phyloP scores from a whole-genome alignment of 2,329 filamentous ascomycete genomes.

The Apiospora hydei region DNA sequence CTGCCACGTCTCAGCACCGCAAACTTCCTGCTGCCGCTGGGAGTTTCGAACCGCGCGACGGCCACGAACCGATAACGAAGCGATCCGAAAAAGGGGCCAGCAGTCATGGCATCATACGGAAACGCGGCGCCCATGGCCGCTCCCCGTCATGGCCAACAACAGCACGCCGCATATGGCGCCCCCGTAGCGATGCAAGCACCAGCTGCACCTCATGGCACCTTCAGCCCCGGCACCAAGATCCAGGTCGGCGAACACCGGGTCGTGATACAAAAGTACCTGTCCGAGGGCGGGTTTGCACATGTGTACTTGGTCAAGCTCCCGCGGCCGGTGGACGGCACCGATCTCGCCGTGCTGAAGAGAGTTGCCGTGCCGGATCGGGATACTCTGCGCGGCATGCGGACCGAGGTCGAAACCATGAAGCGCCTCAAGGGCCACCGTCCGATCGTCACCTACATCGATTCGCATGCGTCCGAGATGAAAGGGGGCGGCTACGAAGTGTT shows the following conservation, averaged over 20 bases:
- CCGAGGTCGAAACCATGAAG: slow-evolving; percentile 99
- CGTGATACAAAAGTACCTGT: slow-evolving; percentile 95
- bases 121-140: slow-evolving; percentile 40
- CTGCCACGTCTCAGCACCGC: neutral
- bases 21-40: neutral
- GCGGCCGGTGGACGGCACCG: slow-evolving; percentile 76
- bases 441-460: slow-evolving; percentile 98
- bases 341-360: slow-evolving; percentile 87
- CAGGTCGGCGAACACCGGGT: slow-evolving; percentile 93
- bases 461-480: slow-evolving; percentile 91
- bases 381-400: slow-evolving; percentile 92
- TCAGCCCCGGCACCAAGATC: slow-evolving; percentile 93
- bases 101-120: slow-evolving; percentile 40
- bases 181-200: slow-evolving; percentile 44
- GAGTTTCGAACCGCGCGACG: neutral
- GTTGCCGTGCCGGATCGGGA: slow-evolving; percentile 98
- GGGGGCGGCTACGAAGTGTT: slow-evolving; percentile 98
- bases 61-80: slow-evolving; percentile 11
- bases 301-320: slow-evolving; percentile 95
- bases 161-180: slow-evolving; percentile 51
- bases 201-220: slow-evolving; percentile 79
- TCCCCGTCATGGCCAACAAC: slow-evolving; percentile 50
- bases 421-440: slow-evolving; percentile 94
- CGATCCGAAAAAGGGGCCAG: slow-evolving; percentile 19
- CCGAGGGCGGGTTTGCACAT: slow-evolving; percentile 97